These are phyloP conservation scores for Castanea sativa DNA, from an alignment of 306 rosid genomes.

Conservation along the genomic window DNA sequence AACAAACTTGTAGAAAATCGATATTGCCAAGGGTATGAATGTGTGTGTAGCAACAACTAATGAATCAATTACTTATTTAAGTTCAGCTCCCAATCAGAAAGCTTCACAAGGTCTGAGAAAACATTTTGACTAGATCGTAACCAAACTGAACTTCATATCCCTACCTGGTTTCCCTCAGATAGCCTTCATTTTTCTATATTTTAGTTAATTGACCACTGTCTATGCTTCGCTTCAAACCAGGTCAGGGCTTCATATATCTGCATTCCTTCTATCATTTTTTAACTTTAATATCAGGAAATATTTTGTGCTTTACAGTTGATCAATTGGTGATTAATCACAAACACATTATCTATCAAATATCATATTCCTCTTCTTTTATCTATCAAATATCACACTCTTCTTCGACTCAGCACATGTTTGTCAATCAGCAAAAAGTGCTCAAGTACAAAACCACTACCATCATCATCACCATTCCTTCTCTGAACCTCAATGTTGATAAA, in stretches of 20 bases:
- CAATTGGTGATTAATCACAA: neutral
- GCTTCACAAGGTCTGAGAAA: too few relatives aligned
- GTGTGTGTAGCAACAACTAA: too few relatives aligned
- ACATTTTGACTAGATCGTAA: too few relatives aligned
- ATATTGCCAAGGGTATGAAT: too few relatives aligned
- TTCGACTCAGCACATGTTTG: neutral
- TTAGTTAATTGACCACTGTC: neutral
- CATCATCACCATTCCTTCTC: neutral
- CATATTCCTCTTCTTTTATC: neutral
- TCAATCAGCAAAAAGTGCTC: neutral
- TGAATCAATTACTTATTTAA: too few relatives aligned
- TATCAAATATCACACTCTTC: neutral
- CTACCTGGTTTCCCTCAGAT: neutral
- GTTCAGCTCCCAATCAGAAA: too few relatives aligned
- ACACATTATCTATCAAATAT: neutral
- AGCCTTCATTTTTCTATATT: neutral
- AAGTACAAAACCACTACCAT: neutral
- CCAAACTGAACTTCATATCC: neutral
- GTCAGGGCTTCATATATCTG: neutral
- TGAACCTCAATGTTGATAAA: neutral
- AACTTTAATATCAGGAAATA: neutral
- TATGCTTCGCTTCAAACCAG: neutral
- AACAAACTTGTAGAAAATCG: too few relatives aligned
- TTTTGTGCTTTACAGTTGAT: neutral
- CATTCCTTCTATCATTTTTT: neutral